Evolutionary conservation across 345 rosid genomes (phyloP).

Genomic region (Turnera subulata): DNA sequence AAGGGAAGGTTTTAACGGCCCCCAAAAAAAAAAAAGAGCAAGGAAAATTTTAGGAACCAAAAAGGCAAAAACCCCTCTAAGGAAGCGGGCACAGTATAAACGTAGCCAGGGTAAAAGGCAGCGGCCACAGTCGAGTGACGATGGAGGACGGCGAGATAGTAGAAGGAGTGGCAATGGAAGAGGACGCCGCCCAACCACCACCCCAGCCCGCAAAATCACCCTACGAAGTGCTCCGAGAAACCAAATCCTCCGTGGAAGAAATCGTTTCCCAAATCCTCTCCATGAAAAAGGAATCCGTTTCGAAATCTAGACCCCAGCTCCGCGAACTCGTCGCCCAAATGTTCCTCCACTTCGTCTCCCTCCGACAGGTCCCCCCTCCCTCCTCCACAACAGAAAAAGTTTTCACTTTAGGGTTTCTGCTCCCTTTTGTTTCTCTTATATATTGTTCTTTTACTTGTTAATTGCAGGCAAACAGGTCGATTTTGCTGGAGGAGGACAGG

Average conservation of each 20-base stretch:
- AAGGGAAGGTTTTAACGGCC: too few relatives aligned
- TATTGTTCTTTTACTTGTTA: neutral
- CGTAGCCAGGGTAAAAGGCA: neutral
- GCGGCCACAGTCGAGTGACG: neutral
- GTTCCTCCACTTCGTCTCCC: constrained; percentile 75
- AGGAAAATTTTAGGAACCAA: neutral
- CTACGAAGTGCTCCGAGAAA: constrained; percentile 57
- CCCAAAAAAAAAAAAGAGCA: too few relatives aligned
- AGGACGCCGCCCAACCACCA: constrained; percentile 24
- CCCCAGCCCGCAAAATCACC: constrained; percentile 42
- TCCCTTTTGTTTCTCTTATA: neutral
- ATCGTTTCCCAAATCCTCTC: constrained; percentile 63
- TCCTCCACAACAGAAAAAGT: too few relatives aligned
- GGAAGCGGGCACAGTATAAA: too few relatives aligned
- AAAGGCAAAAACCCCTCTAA: neutral
- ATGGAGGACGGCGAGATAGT: constrained; percentile 99
- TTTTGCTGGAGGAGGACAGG: constrained; percentile 71
- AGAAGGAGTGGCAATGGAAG: constrained; percentile 53
- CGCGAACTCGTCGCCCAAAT: constrained; percentile 74
- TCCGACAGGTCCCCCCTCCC: constrained; percentile 61
- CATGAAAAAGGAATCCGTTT: constrained; percentile 43
- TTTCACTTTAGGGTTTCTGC: neutral
- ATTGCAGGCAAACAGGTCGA: constrained; percentile 64
- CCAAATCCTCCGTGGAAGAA: constrained; percentile 72
- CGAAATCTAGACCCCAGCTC: constrained; percentile 50